These are phyloP conservation scores for Hygrophoropsis aurantiaca DNA, from an alignment of 768 basidiomycete genomes.

Conservation along the genomic window DNA sequence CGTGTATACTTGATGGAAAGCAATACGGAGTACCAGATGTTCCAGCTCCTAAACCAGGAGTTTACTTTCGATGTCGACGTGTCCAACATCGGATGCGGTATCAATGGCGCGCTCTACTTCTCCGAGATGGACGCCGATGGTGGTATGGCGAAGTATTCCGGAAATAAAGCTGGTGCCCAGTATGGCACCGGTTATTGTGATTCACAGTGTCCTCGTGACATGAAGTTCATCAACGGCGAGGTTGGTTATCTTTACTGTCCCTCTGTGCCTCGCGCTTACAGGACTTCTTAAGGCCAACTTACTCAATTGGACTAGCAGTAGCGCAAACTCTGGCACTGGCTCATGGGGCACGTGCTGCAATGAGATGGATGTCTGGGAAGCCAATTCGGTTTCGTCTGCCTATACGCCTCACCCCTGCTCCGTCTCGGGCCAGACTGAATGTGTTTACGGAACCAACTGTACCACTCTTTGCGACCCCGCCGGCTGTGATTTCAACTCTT, in stretches of 20 bases:
- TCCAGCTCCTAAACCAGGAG: constrained; percentile 55
- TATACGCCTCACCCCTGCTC: constrained; percentile 54
- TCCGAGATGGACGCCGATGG: constrained; percentile 59
- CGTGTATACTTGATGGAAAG: constrained; percentile 51
- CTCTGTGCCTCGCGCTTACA: neutral
- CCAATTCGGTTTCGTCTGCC: constrained; percentile 51
- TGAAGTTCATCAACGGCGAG: constrained; percentile 60
- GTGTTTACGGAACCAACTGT: constrained; percentile 40
- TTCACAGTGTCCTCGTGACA: constrained; percentile 56
- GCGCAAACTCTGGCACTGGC: constrained; percentile 48
- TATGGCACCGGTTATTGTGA: constrained; percentile 70
- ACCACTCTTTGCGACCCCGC: constrained; percentile 51
- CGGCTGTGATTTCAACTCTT: constrained; percentile 66
- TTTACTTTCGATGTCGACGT: constrained; percentile 63
- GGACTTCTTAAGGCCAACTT: constrained; percentile 43
- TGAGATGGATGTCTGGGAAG: constrained; percentile 65
- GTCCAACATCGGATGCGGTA: constrained; percentile 54
- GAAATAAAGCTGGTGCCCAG: constrained; percentile 58
- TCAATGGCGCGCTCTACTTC: constrained; percentile 65
- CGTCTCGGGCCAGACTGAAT: constrained; percentile 38
- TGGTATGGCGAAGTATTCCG: constrained; percentile 46
- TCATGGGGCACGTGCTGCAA: constrained; percentile 52
- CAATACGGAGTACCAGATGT: constrained; percentile 43
- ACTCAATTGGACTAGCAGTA: constrained; percentile 39
- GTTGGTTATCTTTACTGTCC: constrained; percentile 26